phyloP scores from a whole-genome alignment of 106 monocot species.

The Dactylorhiza incarnata region DNA sequence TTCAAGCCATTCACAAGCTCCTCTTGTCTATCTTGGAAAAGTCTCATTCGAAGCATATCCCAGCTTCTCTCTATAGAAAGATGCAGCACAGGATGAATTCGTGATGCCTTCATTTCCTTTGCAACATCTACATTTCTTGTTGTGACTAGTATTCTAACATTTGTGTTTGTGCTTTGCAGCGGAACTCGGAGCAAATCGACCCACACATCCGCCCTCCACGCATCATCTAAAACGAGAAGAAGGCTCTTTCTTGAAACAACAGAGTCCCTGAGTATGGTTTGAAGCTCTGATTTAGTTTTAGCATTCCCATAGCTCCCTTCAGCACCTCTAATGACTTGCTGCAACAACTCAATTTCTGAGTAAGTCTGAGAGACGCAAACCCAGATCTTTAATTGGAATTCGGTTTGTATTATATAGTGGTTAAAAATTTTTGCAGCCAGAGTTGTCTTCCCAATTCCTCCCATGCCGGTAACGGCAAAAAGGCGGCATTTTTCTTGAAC shows the following conservation, averaged over 20 bases:
- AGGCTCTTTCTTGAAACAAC: conserved; percentile 10
- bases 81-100: conserved; percentile 14
- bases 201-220: conserved; percentile 33
- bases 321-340: conserved; percentile 10
- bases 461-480: not conserved
- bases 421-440: conserved; percentile 33
- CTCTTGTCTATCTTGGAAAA: not conserved
- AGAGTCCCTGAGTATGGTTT: not conserved
- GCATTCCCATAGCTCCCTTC: conserved; percentile 6
- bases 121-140: conserved; percentile 26
- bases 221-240: conserved; percentile 47
- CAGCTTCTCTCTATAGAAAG: not conserved
- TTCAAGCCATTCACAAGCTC: conserved; percentile 7
- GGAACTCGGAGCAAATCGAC: conserved; percentile 21
- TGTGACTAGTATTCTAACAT: conserved; percentile 25
- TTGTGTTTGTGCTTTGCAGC: conserved; percentile 4
- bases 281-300: conserved; percentile 5
- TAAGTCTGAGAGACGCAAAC: conserved; percentile 26
- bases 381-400: conserved; percentile 26
- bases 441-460: not conserved
- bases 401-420: conserved; percentile 9
- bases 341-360: conserved; percentile 10
- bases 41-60: not conserved
- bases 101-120: conserved; percentile 13
- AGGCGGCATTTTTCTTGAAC: not conserved